Conservation (phyloP, 2,329 filamentous ascomycete species). For the Aquanectria penicillioides region DNA sequence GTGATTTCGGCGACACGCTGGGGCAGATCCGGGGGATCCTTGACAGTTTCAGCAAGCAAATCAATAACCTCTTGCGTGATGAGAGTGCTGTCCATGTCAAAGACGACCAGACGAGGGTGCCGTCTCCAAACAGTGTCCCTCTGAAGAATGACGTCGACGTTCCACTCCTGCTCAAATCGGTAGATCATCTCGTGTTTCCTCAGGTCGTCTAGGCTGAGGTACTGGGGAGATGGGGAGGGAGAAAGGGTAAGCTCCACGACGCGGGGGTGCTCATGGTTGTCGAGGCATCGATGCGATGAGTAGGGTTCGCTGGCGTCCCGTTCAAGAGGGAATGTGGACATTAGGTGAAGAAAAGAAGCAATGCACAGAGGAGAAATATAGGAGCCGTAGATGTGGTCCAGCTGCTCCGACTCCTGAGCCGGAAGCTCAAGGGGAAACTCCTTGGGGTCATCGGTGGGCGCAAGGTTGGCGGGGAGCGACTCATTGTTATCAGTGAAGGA, state of each 20-base stretch:
- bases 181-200: slow-evolving; percentile 84
- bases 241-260: slow-evolving; percentile 75
- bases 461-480: slow-evolving; percentile 61
- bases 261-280: slow-evolving; percentile 66
- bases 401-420: slow-evolving; percentile 62
- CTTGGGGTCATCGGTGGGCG: slow-evolving; percentile 67
- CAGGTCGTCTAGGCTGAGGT: slow-evolving; percentile 74
- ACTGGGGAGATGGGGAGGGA: slow-evolving; percentile 68
- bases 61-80: slow-evolving; percentile 99
- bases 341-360: slow-evolving; percentile 72
- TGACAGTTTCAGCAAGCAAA: slow-evolving; percentile 84
- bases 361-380: slow-evolving; percentile 73
- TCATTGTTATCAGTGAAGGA: slow-evolving; percentile 46
- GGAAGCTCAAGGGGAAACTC: slow-evolving; percentile 69
- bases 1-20: slow-evolving; percentile 89
- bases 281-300: slow-evolving; percentile 73
- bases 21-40: slow-evolving; percentile 75
- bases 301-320: slow-evolving; percentile 61
- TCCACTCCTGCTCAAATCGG: slow-evolving; percentile 88
- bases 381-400: slow-evolving; percentile 73
- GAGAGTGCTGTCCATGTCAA: slow-evolving; percentile 98
- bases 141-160: slow-evolving; percentile 85
- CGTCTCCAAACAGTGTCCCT: slow-evolving; percentile 77
- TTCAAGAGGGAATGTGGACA: slow-evolving; percentile 69
- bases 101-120: slow-evolving; percentile 88